Base-by-base conservation (phyloP, 1,284 basidiomycete genomes). In the Trichosporon sp. region DNA sequence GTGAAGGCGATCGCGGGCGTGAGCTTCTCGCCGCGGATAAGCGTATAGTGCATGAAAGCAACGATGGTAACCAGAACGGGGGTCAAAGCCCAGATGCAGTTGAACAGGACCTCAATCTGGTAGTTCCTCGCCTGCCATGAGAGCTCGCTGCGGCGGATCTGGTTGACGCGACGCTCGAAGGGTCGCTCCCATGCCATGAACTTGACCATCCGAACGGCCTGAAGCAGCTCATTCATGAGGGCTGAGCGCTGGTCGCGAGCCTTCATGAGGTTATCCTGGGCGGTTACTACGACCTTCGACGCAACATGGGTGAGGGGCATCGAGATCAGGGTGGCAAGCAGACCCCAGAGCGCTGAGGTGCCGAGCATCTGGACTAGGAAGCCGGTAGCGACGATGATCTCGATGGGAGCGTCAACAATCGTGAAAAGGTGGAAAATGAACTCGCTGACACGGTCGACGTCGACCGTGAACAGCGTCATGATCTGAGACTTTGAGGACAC, bases 161-260 rank as follows among this genome's bases (percentile, higher is more conserved):
- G 88, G 67, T 91, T 81, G 8, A 96, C 89, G 8, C 87, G 86
- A 34, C 86, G 85, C 82, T 96, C 93, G 76, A 96, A 96, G 75
- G 89, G 92, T 23, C 92, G 88, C 82, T 97, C 95, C 93, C 93
- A 95, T 11, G 92, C 92, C 92, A 95, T 95, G 81, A 95, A 95
- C 86, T 97, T 96, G 75, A 96, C 88, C 92, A 96, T 95, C n/a
- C 93, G 87, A 72, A 97, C 93, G 2, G 88, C 92, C 64, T 92
- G 91, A 7, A 97, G 85, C 66, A 95, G 88, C 88, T 96, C 94
- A 76, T 96, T 96, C 93, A 96, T 97, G 62, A 96, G 84, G 0
- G 90, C 86, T 21, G 95, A 92, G 63, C 95, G 88, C 82, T 94
- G 91, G 76, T 98, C 95, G 23, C 94, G 88, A 38, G 92, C 88